Evolutionary conservation across 2,329 filamentous ascomycete species (phyloP), one percentile per base, ranked within the genome.

Genomic region (Didymosphaeria variabile): DNA sequence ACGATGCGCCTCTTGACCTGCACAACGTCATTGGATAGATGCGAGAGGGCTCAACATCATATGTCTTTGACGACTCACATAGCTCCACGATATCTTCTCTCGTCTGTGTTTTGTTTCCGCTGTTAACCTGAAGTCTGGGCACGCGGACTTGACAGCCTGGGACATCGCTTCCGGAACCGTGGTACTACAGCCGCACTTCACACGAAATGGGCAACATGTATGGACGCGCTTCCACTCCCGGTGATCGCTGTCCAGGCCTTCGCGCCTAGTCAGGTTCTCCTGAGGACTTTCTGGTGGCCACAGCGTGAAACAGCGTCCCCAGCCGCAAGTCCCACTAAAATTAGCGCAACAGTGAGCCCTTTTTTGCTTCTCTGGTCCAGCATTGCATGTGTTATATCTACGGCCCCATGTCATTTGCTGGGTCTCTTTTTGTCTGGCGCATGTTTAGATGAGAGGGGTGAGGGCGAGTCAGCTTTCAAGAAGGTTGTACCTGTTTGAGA

Each of bases 331-430:
- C 45, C 63, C 65, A 59, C 65, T 67, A 59, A 63, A 61, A 47
- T 55, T 65, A 66, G 64, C 60, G 59, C 53, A 38, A 46, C 65
- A 56, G 66, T 66, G 66, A 64, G 66, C 60, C 64, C 55, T 36
- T 34, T 42, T 59, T 54, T 61, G 50, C 44, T 62, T 60, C 53
- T 56, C 23, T 64, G 2, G 19, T 46, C 49, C 31, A 56, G 58
- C 54, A 55, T 57, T 49, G 31, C 53, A 36, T 58, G 53, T 40
- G 12, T 40, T 45, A 23, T 45, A 12, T n/a, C 19, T 12, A 55
- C 49, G 17, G n/a, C 38, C 34, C 29, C 29, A 34, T 31, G n/a
- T 52, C 21, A 55, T n/a, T 47, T 23, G 50, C 15, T 21, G n/a
- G 45, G 2, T 59, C 36, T 26, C 26, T 13, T 19, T 47, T 51